These are phyloP conservation scores for Ambrosiella beaveri DNA, from an alignment of 2,329 filamentous ascomycete genomes.

Conservation along the genomic window DNA sequence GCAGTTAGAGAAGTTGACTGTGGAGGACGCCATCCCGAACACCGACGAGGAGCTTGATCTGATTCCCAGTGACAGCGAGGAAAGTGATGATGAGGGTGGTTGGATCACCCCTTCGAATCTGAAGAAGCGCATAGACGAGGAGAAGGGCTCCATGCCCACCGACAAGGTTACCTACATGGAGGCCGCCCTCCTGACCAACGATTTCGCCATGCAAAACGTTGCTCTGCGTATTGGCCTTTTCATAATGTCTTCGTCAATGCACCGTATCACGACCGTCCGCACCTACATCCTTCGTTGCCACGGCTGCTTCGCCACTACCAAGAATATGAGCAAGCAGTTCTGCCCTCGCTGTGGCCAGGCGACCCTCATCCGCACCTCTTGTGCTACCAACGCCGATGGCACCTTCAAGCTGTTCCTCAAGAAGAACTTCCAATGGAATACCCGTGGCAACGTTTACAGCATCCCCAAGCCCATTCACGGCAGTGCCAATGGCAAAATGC, in stretches of 20 bases:
- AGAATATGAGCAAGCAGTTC: conserved; percentile 78
- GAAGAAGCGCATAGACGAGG: conserved; percentile 61
- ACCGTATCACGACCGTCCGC: conserved; percentile 68
- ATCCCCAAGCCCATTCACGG: conserved; percentile 81
- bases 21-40: neutral
- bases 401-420: conserved; percentile 77
- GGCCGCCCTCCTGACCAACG: conserved; percentile 81
- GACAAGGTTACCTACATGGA: conserved; percentile 45
- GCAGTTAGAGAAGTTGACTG: conserved; percentile 3
- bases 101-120: conserved; percentile 96
- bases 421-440: conserved; percentile 93
- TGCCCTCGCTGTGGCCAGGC: conserved; percentile 80
- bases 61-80: conserved; percentile 15
- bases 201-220: conserved; percentile 97
- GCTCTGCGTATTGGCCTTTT: conserved; percentile 88
- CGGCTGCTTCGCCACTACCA: conserved; percentile 72
- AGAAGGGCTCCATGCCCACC: conserved; percentile 28
- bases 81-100: conserved; percentile 31
- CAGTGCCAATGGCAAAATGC: conserved; percentile 56
- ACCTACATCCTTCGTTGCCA: conserved; percentile 88
- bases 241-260: conserved; percentile 60
- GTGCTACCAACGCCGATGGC: conserved; percentile 65
- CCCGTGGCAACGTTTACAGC: conserved; percentile 77
- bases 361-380: conserved; percentile 68
- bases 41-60: neutral